Percentiles rank a stretch among this genome's conserved stretches.
Evolutionary conservation across 306 rosid species (phyloP).

Genomic region (Prunus kanzakura): DNA sequence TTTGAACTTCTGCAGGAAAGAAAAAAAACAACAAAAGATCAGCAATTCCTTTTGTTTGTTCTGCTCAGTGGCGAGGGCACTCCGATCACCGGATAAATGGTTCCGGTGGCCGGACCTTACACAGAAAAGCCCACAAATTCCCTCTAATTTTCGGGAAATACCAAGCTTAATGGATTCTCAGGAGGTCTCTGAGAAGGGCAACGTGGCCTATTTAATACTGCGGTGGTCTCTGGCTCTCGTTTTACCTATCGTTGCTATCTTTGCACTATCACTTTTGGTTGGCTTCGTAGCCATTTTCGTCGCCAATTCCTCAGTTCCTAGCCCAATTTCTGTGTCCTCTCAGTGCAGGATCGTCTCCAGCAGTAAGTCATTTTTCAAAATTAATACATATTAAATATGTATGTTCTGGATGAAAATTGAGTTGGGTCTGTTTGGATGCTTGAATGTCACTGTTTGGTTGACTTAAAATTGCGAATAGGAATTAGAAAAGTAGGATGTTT

Average conservation of each 20-base stretch:
- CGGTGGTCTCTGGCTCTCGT: slow-evolving; percentile 48
- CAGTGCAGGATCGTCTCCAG: slow-evolving; percentile 90
- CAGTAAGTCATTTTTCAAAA: slow-evolving; percentile 34
- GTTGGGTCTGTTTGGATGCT: too few relatives aligned
- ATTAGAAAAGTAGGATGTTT: not conserved
- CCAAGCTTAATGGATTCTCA: slow-evolving; percentile 54
- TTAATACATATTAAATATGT: not conserved
- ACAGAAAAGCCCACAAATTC: not conserved
- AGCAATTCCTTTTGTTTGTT: not conserved
- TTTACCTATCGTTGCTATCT: slow-evolving; percentile 39
- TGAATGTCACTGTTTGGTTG: not conserved
- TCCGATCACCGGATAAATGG: slow-evolving; percentile 77
- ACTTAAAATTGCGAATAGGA: not conserved
- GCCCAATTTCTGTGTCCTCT: slow-evolving; percentile 64
- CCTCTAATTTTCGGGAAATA: not conserved
- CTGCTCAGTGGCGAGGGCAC: slow-evolving; percentile 2
- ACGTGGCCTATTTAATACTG: slow-evolving; percentile 24
- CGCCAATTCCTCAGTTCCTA: slow-evolving; percentile 51
- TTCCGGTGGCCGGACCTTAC: slow-evolving; percentile 68
- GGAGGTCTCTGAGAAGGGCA: slow-evolving; percentile 27
- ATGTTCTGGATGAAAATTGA: not conserved
- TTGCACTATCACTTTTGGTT: slow-evolving; percentile 43
- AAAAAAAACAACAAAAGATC: too few relatives aligned
- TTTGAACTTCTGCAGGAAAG: not conserved
- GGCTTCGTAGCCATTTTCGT: slow-evolving; percentile 37